Percentiles rank a stretch among this genome's conserved stretches.
Evolutionary conservation across 2,329 filamentous ascomycete genomes (phyloP).

Genomic region (Botryotinia globosa): DNA sequence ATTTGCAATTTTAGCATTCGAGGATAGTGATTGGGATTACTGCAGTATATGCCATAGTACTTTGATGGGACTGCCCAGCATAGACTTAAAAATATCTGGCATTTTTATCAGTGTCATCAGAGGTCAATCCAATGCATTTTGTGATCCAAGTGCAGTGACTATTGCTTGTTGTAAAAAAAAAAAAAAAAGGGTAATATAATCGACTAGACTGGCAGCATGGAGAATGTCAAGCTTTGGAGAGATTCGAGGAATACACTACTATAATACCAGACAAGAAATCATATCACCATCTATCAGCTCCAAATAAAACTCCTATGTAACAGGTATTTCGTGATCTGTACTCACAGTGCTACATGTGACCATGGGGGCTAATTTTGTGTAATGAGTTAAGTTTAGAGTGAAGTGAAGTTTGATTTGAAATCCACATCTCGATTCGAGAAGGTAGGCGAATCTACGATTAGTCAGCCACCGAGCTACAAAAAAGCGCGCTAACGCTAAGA

Average conservation of each 20-base stretch:
- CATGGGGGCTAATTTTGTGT: not conserved
- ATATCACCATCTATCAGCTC: not conserved
- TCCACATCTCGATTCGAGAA: not conserved
- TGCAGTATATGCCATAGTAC: constrained; percentile 4
- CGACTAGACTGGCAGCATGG: not conserved
- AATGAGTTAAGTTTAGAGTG: not conserved
- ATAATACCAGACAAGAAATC: not conserved
- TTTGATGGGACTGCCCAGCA: constrained; percentile 4
- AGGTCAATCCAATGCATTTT: not conserved
- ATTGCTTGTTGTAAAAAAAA: not conserved
- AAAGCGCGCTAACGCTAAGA: constrained; percentile 7
- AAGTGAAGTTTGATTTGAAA: constrained; percentile 12
- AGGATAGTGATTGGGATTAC: constrained; percentile 1
- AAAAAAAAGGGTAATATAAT: not conserved
- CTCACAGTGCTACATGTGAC: not conserved
- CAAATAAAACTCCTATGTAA: not conserved
- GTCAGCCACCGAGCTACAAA: not conserved
- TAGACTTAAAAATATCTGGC: not conserved
- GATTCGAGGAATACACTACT: not conserved
- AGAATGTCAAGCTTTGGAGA: not conserved
- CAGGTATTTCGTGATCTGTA: not conserved
- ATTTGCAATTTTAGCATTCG: constrained; percentile 4
- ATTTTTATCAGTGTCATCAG: not conserved
- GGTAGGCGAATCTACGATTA: not conserved
- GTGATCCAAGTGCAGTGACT: not conserved